Evolutionary conservation across 2,329 filamentous ascomycete species (phyloP).

Genomic region (Paraphaeosphaeria sporulosa): DNA sequence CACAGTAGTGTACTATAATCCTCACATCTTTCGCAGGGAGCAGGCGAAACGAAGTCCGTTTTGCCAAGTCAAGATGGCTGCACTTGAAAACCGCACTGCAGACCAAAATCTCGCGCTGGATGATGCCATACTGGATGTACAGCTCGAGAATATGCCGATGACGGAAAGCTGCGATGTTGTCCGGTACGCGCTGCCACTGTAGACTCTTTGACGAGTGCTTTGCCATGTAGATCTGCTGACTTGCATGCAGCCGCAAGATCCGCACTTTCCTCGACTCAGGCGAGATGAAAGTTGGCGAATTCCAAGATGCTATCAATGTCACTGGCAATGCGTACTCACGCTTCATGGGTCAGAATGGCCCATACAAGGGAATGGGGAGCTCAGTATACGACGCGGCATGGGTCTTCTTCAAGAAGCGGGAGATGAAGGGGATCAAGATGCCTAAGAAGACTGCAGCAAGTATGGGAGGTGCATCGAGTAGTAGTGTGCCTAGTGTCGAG

Average conservation of each 20-base stretch:
- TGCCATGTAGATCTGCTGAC: not conserved
- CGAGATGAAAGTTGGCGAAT: constrained; percentile 56
- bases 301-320: constrained; percentile 48
- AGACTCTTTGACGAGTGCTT: too few species aligned
- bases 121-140: constrained; percentile 18
- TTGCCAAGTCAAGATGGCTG: not conserved
- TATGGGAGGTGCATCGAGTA: constrained; percentile 28
- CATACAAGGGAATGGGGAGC: constrained; percentile 17
- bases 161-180: constrained; percentile 32
- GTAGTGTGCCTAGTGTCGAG: constrained; percentile 38
- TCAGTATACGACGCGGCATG: constrained; percentile 19
- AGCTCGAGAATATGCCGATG: constrained; percentile 22
- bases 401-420: constrained; percentile 58
- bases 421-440: constrained; percentile 16
- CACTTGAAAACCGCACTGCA: constrained; percentile 15
- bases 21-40: not conserved
- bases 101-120: constrained; percentile 12
- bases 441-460: constrained; percentile 31
- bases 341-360: constrained; percentile 61
- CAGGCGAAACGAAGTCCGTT: not conserved
- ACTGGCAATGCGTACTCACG: constrained; percentile 46
- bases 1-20: not conserved
- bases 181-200: constrained; percentile 17
- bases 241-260: constrained; percentile 45
- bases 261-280: constrained; percentile 51